Conservation (phyloP, 2,329 filamentous ascomycete species). For the Fusarium piperis region DNA sequence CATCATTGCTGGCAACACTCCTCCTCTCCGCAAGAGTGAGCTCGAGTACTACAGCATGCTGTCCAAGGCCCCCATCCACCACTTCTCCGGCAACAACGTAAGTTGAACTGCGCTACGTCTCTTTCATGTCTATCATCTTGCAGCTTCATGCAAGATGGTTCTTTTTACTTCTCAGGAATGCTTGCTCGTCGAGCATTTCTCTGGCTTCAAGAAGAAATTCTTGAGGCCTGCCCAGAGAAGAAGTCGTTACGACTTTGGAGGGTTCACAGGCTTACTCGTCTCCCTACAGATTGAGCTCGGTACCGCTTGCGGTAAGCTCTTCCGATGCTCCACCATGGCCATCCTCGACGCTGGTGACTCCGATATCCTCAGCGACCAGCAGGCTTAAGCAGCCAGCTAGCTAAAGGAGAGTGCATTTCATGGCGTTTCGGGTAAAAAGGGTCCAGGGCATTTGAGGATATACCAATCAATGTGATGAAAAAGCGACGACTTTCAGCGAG, state of each 20-base stretch:
- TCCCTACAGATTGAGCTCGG: conserved; percentile 89
- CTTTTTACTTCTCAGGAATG: conserved; percentile 38
- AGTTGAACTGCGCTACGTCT: conserved; percentile 60
- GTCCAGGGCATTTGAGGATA: conserved; percentile 49
- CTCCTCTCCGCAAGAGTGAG: conserved; percentile 97
- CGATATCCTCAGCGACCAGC: conserved; percentile 89
- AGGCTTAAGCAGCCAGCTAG: conserved; percentile 59
- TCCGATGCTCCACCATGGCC: conserved; percentile 97
- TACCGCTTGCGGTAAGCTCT: conserved; percentile 98
- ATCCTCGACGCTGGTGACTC: conserved; percentile 98
- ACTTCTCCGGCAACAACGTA: conserved; percentile 99
- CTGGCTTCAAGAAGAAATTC: conserved; percentile 39
- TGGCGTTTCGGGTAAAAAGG: conserved; percentile 56
- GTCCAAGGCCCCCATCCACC: conserved; percentile 94
- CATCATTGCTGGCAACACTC: conserved; percentile 93
- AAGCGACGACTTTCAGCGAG: conserved; percentile 44
- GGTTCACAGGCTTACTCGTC: conserved; percentile 73
- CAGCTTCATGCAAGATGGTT: conserved; percentile 30
- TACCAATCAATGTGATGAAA: conserved; percentile 50
- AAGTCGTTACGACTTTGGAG: conserved; percentile 92
- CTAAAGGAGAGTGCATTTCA: conserved; percentile 43
- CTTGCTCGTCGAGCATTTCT: conserved; percentile 31
- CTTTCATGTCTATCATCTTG: conserved; percentile 31
- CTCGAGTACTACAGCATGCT: conserved; percentile 96
- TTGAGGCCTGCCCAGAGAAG: conserved; percentile 82